phyloP scores from a whole-genome alignment of 2,329 filamentous ascomycete genomes.

The Exophiala alcalophila region DNA sequence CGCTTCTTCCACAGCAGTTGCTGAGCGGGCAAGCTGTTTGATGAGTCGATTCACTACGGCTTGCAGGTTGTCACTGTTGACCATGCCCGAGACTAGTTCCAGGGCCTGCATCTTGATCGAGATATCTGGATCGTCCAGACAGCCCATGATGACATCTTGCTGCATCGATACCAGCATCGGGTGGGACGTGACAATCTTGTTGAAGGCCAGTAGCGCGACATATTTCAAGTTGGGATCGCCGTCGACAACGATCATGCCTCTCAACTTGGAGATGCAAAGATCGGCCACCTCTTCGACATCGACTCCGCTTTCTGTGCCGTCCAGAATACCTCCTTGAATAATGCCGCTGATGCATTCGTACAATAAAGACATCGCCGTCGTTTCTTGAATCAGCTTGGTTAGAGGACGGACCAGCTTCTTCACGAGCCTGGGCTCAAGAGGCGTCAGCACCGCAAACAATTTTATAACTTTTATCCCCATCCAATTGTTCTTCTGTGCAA shows the following conservation, averaged over 20 bases:
- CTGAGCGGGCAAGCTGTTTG: conserved; percentile 71
- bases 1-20: conserved; percentile 48
- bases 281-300: conserved; percentile 89
- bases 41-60: conserved; percentile 82
- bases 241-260: conserved; percentile 90
- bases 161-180: conserved; percentile 85
- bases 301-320: conserved; percentile 71
- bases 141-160: conserved; percentile 93
- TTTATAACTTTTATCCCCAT: conserved; percentile 99
- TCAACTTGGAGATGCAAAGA: conserved; percentile 85
- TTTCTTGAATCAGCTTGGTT: conserved; percentile 89
- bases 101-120: conserved; percentile 91
- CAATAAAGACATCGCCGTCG: conserved; percentile 92
- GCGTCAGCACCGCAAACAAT: conserved; percentile 93
- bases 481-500: conserved; percentile 95
- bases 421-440: conserved; percentile 83
- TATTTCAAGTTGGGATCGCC: conserved; percentile 97
- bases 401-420: conserved; percentile 88
- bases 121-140: conserved; percentile 92
- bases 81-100: conserved; percentile 90
- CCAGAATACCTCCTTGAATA: conserved; percentile 91
- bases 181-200: conserved; percentile 87
- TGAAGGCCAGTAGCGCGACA: conserved; percentile 90
- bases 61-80: conserved; percentile 79
- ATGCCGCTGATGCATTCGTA: conserved; percentile 99